Conservation (phyloP, 495 filamentous ascomycete species). For the Penicillium cinerascens region DNA sequence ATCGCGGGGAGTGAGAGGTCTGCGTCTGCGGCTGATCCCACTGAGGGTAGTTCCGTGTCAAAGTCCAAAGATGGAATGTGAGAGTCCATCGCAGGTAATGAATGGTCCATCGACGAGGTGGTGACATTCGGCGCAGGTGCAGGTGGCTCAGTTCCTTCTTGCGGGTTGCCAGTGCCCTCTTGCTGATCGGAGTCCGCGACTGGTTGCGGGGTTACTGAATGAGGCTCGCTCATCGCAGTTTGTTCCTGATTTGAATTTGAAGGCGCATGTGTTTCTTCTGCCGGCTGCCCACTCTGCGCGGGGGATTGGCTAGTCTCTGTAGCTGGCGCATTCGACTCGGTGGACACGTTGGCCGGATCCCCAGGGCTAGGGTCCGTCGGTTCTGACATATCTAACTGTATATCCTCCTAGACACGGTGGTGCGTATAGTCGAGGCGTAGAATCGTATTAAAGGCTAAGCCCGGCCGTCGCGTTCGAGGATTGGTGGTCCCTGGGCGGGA, state of each 20-base stretch:
- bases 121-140: slow-evolving; percentile 8
- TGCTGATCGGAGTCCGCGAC: not conserved
- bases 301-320: slow-evolving; percentile 13
- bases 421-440: not conserved
- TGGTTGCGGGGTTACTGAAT: slow-evolving; percentile 2
- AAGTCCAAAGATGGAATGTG: slow-evolving; percentile 38
- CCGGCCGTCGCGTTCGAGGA: slow-evolving; percentile 1
- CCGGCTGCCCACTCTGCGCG: slow-evolving; percentile 1
- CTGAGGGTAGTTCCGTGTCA: slow-evolving; percentile 25
- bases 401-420: slow-evolving; percentile 1
- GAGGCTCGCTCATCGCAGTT: slow-evolving; percentile 1
- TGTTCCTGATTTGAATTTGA: not conserved
- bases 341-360: slow-evolving; percentile 24
- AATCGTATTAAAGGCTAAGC: not conserved
- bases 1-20: slow-evolving; percentile 40
- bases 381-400: slow-evolving; percentile 32
- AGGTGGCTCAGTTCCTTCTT: slow-evolving; percentile 1
- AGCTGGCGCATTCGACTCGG: slow-evolving; percentile 22
- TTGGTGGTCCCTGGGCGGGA: not conserved
- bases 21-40: slow-evolving; percentile 21
- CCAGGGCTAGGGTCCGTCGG: slow-evolving; percentile 30
- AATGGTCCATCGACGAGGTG: slow-evolving; percentile 15
- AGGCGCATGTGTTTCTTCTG: slow-evolving; percentile 7
- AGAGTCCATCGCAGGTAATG: slow-evolving; percentile 15
- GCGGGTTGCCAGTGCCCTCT: not conserved